These are phyloP conservation scores for Pontederia crassipes DNA, from an alignment of 176 grass and related monocot genomes.

Conservation along the genomic window DNA sequence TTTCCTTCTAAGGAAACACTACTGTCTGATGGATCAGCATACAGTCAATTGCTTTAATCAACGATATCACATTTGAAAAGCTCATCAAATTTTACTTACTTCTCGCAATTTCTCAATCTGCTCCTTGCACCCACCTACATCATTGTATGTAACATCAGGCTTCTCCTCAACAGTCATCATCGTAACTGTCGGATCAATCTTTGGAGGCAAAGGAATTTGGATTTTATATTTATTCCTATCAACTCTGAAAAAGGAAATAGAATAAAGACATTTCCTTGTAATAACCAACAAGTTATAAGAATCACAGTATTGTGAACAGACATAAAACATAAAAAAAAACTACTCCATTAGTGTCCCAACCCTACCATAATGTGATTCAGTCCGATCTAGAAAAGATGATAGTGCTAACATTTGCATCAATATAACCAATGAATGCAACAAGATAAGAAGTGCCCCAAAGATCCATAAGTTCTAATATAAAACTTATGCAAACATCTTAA, in stretches of 20 bases:
- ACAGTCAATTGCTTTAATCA: neutral
- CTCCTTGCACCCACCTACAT: constrained; percentile 88
- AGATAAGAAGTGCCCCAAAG: no score
- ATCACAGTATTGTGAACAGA: neutral
- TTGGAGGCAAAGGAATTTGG: constrained; percentile 81
- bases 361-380: no score
- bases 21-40: neutral
- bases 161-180: constrained; percentile 99
- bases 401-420: no score
- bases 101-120: constrained; percentile 98
- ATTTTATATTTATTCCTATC: constrained; percentile 94
- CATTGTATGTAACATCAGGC: constrained; percentile 92
- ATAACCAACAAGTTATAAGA: constrained; percentile 5
- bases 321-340: neutral
- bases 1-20: neutral
- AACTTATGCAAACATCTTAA: no score
- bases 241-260: constrained; percentile 42
- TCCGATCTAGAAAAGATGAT: no score
- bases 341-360: no score
- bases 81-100: constrained; percentile 22
- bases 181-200: constrained; percentile 92
- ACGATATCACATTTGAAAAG: neutral
- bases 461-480: no score
- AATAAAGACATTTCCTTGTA: constrained; percentile 10
- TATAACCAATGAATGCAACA: no score